Evolutionary conservation across 2,329 filamentous ascomycete genomes (phyloP).

Genomic region (Trichoderma oligosporum): DNA sequence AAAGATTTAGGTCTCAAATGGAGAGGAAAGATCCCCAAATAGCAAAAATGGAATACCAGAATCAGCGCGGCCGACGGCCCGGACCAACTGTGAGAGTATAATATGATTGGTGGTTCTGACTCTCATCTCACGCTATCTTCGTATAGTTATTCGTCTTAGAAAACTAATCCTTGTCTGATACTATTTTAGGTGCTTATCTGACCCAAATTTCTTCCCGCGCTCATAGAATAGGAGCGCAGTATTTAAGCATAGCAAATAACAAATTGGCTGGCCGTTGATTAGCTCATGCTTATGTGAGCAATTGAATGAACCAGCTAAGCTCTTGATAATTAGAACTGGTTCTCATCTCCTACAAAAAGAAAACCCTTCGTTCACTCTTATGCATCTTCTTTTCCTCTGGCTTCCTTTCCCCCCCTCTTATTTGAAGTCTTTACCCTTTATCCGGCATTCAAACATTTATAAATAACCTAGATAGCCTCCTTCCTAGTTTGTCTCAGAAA

Average conservation of each 20-base stretch:
- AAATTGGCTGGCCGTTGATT: too few relatives aligned
- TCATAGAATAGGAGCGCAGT: neutral
- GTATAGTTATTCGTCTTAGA: too few relatives aligned
- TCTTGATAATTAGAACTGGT: too few relatives aligned
- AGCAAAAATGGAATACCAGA: neutral
- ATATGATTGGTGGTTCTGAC: neutral
- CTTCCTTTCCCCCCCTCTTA: neutral
- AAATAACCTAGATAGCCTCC: neutral
- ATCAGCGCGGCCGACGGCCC: constrained; percentile 8
- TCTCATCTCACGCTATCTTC: too few relatives aligned
- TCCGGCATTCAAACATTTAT: too few relatives aligned
- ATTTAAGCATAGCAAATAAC: constrained; percentile 1
- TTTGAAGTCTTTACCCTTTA: too few relatives aligned
- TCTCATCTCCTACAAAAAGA: too few relatives aligned
- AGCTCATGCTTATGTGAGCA: too few relatives aligned
- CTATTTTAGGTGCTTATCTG: neutral
- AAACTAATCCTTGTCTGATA: neutral
- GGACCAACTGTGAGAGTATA: neutral
- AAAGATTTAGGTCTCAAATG: too few relatives aligned
- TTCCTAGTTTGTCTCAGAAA: neutral
- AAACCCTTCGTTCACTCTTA: too few relatives aligned
- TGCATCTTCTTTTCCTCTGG: neutral
- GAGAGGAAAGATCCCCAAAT: too few relatives aligned
- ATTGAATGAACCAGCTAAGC: too few relatives aligned
- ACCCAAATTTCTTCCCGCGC: neutral